These are phyloP conservation scores for Calonectria montana DNA, from an alignment of 2,329 filamentous ascomycete species.

Conservation along the genomic window DNA sequence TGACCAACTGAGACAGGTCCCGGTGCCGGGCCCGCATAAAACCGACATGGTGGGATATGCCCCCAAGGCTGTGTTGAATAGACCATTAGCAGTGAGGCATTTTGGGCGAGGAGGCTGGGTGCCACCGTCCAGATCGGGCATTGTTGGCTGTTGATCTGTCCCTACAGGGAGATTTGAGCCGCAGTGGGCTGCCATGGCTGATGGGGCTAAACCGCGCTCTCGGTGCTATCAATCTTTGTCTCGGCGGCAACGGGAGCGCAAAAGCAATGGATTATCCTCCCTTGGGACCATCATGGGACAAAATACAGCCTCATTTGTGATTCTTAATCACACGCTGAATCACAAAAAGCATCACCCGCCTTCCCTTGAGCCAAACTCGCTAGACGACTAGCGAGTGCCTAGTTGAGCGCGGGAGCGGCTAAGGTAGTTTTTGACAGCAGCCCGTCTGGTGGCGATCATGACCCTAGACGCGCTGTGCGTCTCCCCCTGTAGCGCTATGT, in stretches of 20 bases:
- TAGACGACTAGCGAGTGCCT: not conserved
- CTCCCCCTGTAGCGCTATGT: not conserved
- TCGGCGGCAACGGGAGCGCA: not conserved
- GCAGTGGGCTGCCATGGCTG: not conserved
- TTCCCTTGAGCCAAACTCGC: not conserved
- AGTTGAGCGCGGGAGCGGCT: not conserved
- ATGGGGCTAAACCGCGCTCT: not conserved
- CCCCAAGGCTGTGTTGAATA: conserved; percentile 7
- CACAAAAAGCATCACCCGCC: not conserved
- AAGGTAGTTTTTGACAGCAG: conserved; percentile 12
- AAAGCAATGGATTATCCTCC: not conserved
- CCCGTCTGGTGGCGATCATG: conserved; percentile 6
- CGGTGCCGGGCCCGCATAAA: not conserved
- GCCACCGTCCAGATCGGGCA: not conserved
- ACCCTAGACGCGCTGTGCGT: conserved; percentile 6
- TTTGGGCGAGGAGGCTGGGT: conserved; percentile 17
- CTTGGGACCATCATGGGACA: not conserved
- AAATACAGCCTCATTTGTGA: not conserved
- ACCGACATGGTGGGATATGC: conserved; percentile 4
- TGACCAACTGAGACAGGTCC: conserved; percentile 38
- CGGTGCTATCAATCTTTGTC: conserved; percentile 5
- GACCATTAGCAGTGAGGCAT: not conserved
- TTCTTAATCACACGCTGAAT: not conserved
- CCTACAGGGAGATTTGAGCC: not conserved
- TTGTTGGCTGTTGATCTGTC: not conserved